Conservation (phyloP, 768 basidiomycete genomes). For the Lactarius indigo region DNA sequence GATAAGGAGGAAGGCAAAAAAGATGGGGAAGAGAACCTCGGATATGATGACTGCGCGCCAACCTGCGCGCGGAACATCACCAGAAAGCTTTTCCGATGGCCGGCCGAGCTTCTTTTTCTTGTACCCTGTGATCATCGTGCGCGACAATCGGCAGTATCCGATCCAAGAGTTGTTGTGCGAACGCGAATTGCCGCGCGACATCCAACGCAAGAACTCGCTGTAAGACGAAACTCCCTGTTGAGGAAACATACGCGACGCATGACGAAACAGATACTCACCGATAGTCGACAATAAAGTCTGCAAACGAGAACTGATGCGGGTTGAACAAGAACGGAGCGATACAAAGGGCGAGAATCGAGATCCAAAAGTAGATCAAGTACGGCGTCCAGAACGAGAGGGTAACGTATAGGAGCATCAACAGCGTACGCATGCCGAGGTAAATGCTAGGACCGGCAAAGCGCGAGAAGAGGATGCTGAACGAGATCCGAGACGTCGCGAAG, state of each 20-base stretch:
- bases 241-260: neutral
- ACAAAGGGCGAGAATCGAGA: constrained; percentile 88
- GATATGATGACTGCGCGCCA: constrained; percentile 90
- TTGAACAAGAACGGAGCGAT: constrained; percentile 98
- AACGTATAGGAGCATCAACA: constrained; percentile 91
- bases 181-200: constrained; percentile 96
- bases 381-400: constrained; percentile 90
- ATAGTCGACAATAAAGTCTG: constrained; percentile 97
- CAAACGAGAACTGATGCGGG: constrained; percentile 98
- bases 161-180: constrained; percentile 99
- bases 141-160: constrained; percentile 95
- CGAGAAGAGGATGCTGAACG: constrained; percentile 93
- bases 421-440: constrained; percentile 91
- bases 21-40: constrained; percentile 80
- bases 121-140: constrained; percentile 99
- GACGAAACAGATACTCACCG: constrained; percentile 44
- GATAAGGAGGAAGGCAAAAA: constrained; percentile 82
- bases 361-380: constrained; percentile 96
- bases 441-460: constrained; percentile 98
- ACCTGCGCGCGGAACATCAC: constrained; percentile 88
- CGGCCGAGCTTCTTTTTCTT: constrained; percentile 97
- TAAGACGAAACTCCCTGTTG: constrained; percentile 8
- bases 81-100: constrained; percentile 95
- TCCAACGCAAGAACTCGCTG: constrained; percentile 98
- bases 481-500: constrained; percentile 93